phyloP scores from a whole-genome alignment of 768 basidiomycete species.

The Xerocomus potaroensis region DNA sequence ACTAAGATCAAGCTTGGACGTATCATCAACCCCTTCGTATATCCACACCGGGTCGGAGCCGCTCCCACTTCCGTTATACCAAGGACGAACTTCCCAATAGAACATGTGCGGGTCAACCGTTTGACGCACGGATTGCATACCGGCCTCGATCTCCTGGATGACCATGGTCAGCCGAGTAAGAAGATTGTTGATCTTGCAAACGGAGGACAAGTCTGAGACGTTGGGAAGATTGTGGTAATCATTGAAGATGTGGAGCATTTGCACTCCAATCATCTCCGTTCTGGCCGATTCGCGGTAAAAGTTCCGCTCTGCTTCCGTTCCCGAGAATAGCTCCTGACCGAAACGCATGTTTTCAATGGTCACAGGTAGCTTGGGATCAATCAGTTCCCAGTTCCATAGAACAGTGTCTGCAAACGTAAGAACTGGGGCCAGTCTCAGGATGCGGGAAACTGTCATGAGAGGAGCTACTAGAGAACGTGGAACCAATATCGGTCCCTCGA shows the following conservation, averaged over 20 bases:
- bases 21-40: constrained; percentile 70
- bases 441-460: constrained; percentile 66
- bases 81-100: constrained; percentile 87
- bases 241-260: constrained; percentile 83
- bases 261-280: constrained; percentile 82
- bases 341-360: constrained; percentile 73
- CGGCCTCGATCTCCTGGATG: constrained; percentile 68
- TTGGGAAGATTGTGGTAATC: constrained; percentile 78
- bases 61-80: constrained; percentile 81
- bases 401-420: constrained; percentile 96
- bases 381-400: constrained; percentile 82
- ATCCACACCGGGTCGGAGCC: constrained; percentile 56
- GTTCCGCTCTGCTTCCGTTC: constrained; percentile 74
- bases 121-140: constrained; percentile 65
- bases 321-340: constrained; percentile 68
- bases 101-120: constrained; percentile 82
- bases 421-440: constrained; percentile 85
- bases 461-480: constrained; percentile 78
- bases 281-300: constrained; percentile 85
- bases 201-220: constrained; percentile 54
- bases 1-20: constrained; percentile 58
- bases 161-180: constrained; percentile 62
- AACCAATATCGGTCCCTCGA: constrained; percentile 46
- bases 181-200: constrained; percentile 67
- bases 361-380: constrained; percentile 53